A percentile compares a stretch with the other conserved stretches of the same genome.
Evolutionary conservation across 1,284 basidiomycete species (phyloP).

Genomic region (Trichosporon ovoides): DNA sequence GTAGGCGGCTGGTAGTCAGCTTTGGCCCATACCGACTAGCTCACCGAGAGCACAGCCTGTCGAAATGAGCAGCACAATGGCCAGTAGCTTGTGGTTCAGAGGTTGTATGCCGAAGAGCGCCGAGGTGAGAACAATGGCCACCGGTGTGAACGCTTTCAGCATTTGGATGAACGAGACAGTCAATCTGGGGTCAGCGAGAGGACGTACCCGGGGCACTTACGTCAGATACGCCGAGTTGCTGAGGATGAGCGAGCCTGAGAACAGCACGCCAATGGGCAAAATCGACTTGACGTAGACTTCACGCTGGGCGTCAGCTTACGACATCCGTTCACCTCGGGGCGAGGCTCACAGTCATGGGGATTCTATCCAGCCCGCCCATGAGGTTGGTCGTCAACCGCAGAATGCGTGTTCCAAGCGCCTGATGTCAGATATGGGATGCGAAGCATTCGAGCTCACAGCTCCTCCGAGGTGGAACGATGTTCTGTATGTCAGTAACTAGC

Average conservation of each 20-base stretch:
- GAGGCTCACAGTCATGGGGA: conserved; percentile 62
- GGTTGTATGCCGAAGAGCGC: conserved; percentile 81
- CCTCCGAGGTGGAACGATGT: conserved; percentile 48
- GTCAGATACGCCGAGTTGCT: conserved; percentile 88
- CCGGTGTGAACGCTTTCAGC: conserved; percentile 94
- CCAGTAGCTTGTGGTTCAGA: conserved; percentile 66
- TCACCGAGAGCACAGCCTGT: conserved; percentile 82
- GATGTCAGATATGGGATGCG: conserved; percentile 12
- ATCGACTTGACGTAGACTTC: conserved; percentile 80
- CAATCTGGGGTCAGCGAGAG: conserved; percentile 54
- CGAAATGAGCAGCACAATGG: conserved; percentile 86
- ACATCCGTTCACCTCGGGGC: neutral
- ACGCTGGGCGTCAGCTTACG: conserved; percentile 43
- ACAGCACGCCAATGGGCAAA: conserved; percentile 85
- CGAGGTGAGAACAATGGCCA: conserved; percentile 88
- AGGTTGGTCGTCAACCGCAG: conserved; percentile 78
- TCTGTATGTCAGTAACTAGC: conserved; percentile 61
- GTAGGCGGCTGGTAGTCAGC: conserved; percentile 48
- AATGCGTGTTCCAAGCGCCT: conserved; percentile 84
- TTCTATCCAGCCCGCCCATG: conserved; percentile 76
- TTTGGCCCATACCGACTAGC: neutral
- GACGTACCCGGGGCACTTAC: conserved; percentile 19
- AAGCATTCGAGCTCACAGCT: conserved; percentile 32
- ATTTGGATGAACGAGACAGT: conserved; percentile 96
- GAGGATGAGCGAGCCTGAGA: conserved; percentile 85